A percentile compares a stretch with the other conserved stretches of the same genome.
phyloP scores from a whole-genome alignment of 2,329 filamentous ascomycete genomes.

The Botrytis galanthina region DNA sequence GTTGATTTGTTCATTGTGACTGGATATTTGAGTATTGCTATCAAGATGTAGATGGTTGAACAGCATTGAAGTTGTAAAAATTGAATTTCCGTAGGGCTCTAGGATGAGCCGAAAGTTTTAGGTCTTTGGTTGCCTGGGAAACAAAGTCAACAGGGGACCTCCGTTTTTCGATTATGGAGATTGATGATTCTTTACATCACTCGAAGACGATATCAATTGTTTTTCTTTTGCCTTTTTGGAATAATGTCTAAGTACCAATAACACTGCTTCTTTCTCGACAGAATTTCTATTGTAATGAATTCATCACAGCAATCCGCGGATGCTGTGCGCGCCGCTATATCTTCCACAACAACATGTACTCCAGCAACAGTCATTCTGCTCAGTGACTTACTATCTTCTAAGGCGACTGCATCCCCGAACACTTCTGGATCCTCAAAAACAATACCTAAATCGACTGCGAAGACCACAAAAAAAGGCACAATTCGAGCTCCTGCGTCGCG shows the following conservation, averaged over 20 bases:
- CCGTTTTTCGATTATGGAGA: slow-evolving; percentile 17
- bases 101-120: slow-evolving; percentile 9
- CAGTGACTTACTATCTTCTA: slow-evolving; percentile 46
- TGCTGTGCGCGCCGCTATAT: slow-evolving; percentile 47
- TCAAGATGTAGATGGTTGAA: background rate
- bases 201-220: slow-evolving; percentile 18
- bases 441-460: slow-evolving; percentile 22
- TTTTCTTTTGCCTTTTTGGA: slow-evolving; percentile 21
- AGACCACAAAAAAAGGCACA: slow-evolving; percentile 16
- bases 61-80: background rate
- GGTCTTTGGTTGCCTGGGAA: slow-evolving; percentile 14
- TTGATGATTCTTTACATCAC: slow-evolving; percentile 18
- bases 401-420: slow-evolving; percentile 31
- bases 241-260: slow-evolving; percentile 39
- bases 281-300: slow-evolving; percentile 41
- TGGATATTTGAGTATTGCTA: background rate
- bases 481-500: slow-evolving; percentile 26
- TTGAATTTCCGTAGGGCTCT: slow-evolving; percentile 1
- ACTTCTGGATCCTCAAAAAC: slow-evolving; percentile 9
- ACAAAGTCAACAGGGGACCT: slow-evolving; percentile 20
- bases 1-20: slow-evolving; percentile 30
- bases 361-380: slow-evolving; percentile 46
- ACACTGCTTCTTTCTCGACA: slow-evolving; percentile 25
- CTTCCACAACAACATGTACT: slow-evolving; percentile 49
- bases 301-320: slow-evolving; percentile 44